These are phyloP conservation scores for Eutrema heterophyllum DNA, from an alignment of 345 rosid genomes.

Conservation along the genomic window DNA sequence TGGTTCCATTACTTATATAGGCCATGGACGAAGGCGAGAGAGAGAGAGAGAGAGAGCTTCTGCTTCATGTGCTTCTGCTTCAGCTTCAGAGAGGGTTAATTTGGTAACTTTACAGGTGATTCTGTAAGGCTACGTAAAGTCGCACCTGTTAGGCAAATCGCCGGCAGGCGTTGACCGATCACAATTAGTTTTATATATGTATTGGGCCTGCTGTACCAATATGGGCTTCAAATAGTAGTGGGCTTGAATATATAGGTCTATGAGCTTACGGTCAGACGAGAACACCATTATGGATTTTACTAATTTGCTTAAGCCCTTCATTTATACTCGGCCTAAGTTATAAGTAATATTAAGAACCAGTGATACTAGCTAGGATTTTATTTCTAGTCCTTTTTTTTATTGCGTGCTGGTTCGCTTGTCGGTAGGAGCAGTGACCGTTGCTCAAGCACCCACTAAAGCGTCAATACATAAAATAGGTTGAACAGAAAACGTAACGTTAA, in stretches of 20 bases:
- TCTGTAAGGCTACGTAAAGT: slow-evolving; percentile 22
- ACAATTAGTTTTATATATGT: not conserved
- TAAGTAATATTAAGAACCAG: too few species aligned
- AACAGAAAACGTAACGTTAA: not conserved
- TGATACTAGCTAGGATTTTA: too few species aligned
- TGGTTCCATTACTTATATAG: not conserved
- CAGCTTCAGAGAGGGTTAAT: not conserved
- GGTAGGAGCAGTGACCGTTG: too few species aligned
- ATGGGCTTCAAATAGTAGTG: not conserved
- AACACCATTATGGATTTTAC: too few species aligned
- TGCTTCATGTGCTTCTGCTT: not conserved
- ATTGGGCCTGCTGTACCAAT: not conserved
- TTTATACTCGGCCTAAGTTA: too few species aligned
- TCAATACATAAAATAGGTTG: not conserved
- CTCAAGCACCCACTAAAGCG: not conserved
- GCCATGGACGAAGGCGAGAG: not conserved
- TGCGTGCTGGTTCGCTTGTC: too few species aligned
- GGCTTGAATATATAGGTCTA: not conserved
- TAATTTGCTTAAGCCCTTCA: too few species aligned
- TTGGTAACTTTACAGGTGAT: not conserved
- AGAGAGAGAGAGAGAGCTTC: not conserved
- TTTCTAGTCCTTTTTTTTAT: too few species aligned
- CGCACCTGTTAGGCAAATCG: not conserved
- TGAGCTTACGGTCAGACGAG: too few species aligned
- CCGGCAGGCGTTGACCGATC: slow-evolving; percentile 23